Evolutionary conservation across 257 asterid species (phyloP), one percentile per base, ranked within the genome.

Genomic region (Euphrasia confusa): DNA sequence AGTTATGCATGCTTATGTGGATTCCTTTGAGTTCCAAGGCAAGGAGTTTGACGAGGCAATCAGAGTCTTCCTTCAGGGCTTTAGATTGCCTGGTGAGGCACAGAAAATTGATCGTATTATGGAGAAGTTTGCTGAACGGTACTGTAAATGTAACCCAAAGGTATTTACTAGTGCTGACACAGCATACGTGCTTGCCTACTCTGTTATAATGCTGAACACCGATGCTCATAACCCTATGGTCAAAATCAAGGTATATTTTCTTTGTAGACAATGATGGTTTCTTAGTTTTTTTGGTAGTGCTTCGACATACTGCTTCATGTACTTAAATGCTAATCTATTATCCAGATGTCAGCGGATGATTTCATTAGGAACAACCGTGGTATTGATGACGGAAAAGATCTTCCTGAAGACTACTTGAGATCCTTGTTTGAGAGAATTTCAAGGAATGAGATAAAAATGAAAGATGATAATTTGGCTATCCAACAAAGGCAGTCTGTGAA

Each of bases 161-260:
- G 90, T 59, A 69, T 93, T 93, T 81, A 84, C 86, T 67, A 93
- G 97, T 79, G 99, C 97, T 24, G 97, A 93, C 66, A 93, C 99
- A 15, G 97, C 99, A 71, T 93, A 93, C 76, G 96, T 93, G 73
- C 97, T 93, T 62, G 99, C 99, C 53, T 93, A 85, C 81, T 87
- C 99, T 5, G 99, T 93, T 71, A 93, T 93, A 73, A 1, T 93
- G 90, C 94, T 93, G 70, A 93, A 93, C 69, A 93, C 99, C 9
- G 99, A 93, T 85, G 88, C 99, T 54, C 99, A 93, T 71, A 93
- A 93, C 71, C 95, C 99, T 60, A 93, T 84, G 94, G 95, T 93
- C 68, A 93, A 87, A 82, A 89, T 78, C 84, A 93, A 93, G 99
- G 99, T 93, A 80, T 50, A 17, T 40, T 68, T 63, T 55, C 68